Base-by-base conservation (phyloP, 306 rosid genomes). In the Prunus salicina region DNA sequence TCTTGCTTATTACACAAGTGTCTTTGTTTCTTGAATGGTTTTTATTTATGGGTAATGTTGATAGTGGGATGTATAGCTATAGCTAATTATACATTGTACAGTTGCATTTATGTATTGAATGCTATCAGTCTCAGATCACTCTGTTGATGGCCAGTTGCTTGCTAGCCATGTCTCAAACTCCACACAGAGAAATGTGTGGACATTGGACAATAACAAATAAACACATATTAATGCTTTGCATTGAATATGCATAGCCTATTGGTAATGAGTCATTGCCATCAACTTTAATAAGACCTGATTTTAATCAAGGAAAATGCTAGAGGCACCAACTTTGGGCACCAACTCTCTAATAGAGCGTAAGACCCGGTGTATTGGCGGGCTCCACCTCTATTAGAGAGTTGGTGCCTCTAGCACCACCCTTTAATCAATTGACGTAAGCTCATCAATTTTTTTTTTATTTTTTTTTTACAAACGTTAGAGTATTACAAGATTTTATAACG, bases 171-270 rank as follows among this genome's bases (percentile, higher is more conserved):
- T 60, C 53, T 84, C 80, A 41, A 24, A 76, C 67, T 68, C 76
- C 69, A 28, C 24, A 46, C 38, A 52, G 53, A 41, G 76, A 77
- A 28, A 62, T 71, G 75, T 77, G 82, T 76, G 81, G 78, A 20
- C 62, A 24, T 49, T 63, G 83, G 78, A 16, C 52, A 34, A 64
- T 67, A 27, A 64, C 71, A 16, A 19, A 64, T 67, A 5, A 47
- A 67, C 66, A 53, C 56, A 67, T 13, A 38, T 52, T 7, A 22
- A 18, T 55, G 73, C 70, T 28, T 76, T 74, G 75, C 81, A 67
- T 78, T 64, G 47, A 80, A 68, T 80, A 45, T 77, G 73, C 79
- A 71, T 14, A 58, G 67, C 76, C 58, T 81, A 46, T 68, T 58
- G 80, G 67, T 25, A 69, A 45, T 18, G 86, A 41, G 27, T 61